These are phyloP conservation scores for Diddensiella santjacobensis DNA, from an alignment of 805 yeast species.

Conservation along the genomic window DNA sequence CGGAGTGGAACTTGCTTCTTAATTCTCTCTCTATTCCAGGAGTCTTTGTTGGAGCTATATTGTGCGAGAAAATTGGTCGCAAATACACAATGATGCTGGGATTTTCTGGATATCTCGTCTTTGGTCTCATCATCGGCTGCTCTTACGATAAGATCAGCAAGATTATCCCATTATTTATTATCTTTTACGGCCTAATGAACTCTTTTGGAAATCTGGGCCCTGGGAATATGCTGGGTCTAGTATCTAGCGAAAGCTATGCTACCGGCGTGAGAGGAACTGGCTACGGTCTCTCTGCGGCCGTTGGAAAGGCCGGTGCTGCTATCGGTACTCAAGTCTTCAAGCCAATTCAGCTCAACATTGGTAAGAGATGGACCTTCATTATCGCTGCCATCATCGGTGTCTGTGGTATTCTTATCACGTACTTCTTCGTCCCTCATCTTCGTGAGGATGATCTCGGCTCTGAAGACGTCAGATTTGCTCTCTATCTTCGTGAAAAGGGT, in stretches of 20 bases:
- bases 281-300: constrained; percentile 73
- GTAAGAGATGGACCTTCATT: constrained; percentile 71
- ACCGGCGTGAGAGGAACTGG: constrained; percentile 74
- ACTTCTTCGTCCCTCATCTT: constrained; percentile 62
- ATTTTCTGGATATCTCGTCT: constrained; percentile 63
- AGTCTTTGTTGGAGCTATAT: constrained; percentile 61
- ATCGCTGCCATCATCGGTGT: constrained; percentile 73
- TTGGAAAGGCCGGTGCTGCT: constrained; percentile 84
- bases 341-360: constrained; percentile 62
- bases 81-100: constrained; percentile 70
- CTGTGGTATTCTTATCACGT: constrained; percentile 57
- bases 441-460: constrained; percentile 63
- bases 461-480: constrained; percentile 61
- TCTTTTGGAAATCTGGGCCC: constrained; percentile 74
- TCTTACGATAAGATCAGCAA: constrained; percentile 53
- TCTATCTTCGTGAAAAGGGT: constrained; percentile 55
- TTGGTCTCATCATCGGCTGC: constrained; percentile 41
- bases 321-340: constrained; percentile 71
- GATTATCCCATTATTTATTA: constrained; percentile 59
- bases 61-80: constrained; percentile 65
- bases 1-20: constrained; percentile 69
- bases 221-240: constrained; percentile 69
- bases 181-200: constrained; percentile 71
- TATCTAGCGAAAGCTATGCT: constrained; percentile 65
- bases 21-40: constrained; percentile 71